These are phyloP conservation scores for Tetracentron sinense DNA, from an alignment of 164 flowering plant genomes.

Conservation along the genomic window DNA sequence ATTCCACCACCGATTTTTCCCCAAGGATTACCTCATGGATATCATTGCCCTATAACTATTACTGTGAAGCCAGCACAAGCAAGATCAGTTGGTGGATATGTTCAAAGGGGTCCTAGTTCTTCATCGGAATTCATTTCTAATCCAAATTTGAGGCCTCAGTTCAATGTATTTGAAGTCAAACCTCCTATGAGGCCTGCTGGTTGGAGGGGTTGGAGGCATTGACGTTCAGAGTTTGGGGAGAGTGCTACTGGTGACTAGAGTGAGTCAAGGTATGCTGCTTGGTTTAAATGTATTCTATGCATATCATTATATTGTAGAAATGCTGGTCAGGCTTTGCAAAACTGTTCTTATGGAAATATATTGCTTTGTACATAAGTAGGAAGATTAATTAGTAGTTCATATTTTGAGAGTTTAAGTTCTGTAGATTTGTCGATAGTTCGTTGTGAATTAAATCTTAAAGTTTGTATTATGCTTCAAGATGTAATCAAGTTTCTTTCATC, in stretches of 20 bases:
- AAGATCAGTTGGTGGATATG: conserved; percentile 10
- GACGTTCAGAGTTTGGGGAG: neutral
- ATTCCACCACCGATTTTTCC: conserved; percentile 3
- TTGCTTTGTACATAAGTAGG: conserved; percentile 11
- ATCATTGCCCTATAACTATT: conserved; percentile 10
- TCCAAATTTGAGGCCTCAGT: conserved; percentile 10
- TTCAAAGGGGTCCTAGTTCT: conserved; percentile 12
- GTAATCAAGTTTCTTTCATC: too few species aligned
- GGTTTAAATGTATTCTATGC: too few species aligned
- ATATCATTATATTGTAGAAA: neutral
- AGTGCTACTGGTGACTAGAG: neutral
- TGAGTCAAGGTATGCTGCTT: too few species aligned
- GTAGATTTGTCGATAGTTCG: too few species aligned
- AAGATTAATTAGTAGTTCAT: neutral
- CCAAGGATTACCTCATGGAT: conserved; percentile 11
- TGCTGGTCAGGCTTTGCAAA: neutral
- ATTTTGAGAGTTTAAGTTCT: neutral
- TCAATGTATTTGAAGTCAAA: conserved; percentile 6
- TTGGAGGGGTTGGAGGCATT: conserved; percentile 21
- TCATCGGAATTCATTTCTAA: neutral
- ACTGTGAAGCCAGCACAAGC: conserved; percentile 13
- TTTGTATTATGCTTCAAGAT: too few species aligned
- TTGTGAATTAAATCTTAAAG: too few species aligned
- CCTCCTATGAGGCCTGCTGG: conserved; percentile 11
- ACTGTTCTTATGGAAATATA: neutral